Percentiles rank a stretch among this genome's conserved stretches.
Conservation (phyloP, 1,284 basidiomycete species). For the Moniliophthora roreri region DNA sequence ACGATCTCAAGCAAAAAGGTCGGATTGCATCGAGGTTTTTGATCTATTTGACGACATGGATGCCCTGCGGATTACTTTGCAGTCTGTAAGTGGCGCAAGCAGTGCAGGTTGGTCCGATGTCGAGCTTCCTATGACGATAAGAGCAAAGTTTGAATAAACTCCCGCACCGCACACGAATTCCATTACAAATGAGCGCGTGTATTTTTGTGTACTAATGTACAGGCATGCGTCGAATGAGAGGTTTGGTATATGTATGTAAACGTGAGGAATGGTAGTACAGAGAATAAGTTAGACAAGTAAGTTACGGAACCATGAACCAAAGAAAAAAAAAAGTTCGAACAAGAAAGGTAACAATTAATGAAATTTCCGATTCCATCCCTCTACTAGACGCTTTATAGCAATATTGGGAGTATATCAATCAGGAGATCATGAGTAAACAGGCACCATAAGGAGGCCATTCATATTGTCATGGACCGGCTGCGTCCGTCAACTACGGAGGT, state of each 20-base stretch:
- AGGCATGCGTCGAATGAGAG: neutral
- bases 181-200: too few species aligned
- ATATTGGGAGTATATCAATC: neutral
- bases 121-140: neutral
- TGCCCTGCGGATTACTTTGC: too few species aligned
- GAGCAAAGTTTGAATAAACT: neutral
- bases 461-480: slow-evolving; percentile 15
- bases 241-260: neutral
- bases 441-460: neutral
- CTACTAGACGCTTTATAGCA: neutral
- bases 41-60: too few species aligned
- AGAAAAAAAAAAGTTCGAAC: neutral
- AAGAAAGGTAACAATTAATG: neutral
- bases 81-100: neutral
- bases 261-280: neutral
- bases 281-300: neutral
- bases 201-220: too few species aligned
- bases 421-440: neutral
- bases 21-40: too few species aligned
- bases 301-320: neutral
- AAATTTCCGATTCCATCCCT: neutral
- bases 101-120: neutral
- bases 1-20: too few species aligned
- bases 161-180: neutral
- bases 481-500: slow-evolving; percentile 12